Base-by-base conservation (phyloP, 768 basidiomycete genomes). In the Lactifluus rugatus region DNA sequence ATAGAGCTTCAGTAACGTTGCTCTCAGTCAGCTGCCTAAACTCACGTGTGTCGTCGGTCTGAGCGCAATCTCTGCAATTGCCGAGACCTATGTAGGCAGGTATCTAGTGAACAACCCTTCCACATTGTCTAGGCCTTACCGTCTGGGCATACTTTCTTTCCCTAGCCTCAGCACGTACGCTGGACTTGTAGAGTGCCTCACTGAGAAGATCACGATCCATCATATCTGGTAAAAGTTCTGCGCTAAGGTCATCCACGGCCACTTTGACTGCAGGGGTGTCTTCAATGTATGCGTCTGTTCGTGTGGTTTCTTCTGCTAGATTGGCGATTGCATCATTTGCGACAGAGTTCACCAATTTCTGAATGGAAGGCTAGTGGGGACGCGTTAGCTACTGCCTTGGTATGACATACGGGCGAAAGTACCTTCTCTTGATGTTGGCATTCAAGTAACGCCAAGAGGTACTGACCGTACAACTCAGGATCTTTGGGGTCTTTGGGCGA, bases 391-490 rank as follows among this genome's bases (percentile, higher is more conserved):
- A 25, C 10, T 46, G 37, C 9, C 25, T 26, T 48, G 21, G 19
- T 32, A 34, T 26, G 36, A 1, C 17, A 41, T 51, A 14, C 28
- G 14, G 25, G 34, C 2, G 19, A 23, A 19, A 32, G 17, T 64
- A 85, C 89, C 79, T 93, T 93, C 68, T 92, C 90, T 66, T 93
- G 88, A 56, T 87, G 85, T 66, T 91, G 89, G 61, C 85, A 87
- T 62, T 84, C 82, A 11, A 91, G 72, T 55, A 91, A 70, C 4
- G 84, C 74, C 57, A 81, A 65, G 32, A 89, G 72, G 63, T 86
- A 87, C 45, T 74, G 74, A 6, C 73, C 76, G 60, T 82, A 79
- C 60, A 79, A 77, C 14, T 70, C 71, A 42, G 78, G 77, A 70
- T 88, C 87, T 48, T 63, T 64, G 9, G 61, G 63, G 28, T 64